phyloP scores from a whole-genome alignment of 2,329 filamentous ascomycete genomes.

The Penicillium sp. region DNA sequence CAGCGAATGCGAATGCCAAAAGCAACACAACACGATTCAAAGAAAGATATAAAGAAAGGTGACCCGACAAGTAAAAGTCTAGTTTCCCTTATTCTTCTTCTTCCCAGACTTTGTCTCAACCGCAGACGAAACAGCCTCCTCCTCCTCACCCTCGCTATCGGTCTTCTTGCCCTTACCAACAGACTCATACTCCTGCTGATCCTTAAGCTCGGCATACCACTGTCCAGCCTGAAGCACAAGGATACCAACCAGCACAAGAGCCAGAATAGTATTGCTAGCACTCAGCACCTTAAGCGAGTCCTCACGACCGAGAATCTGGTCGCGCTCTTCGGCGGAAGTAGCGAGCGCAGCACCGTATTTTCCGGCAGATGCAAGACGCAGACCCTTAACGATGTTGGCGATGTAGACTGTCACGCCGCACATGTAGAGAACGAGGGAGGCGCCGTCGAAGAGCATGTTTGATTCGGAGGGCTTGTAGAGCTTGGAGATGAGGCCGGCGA shows the following conservation, averaged over 20 bases:
- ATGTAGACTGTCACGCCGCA: conserved; percentile 91
- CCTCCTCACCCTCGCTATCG: conserved; percentile 9
- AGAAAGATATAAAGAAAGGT: neutral
- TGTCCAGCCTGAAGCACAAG: conserved; percentile 92
- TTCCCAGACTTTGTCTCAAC: conserved; percentile 10
- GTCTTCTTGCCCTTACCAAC: conserved; percentile 49
- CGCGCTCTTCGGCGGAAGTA: conserved; percentile 50
- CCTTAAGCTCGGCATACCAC: conserved; percentile 97
- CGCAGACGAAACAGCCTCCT: conserved; percentile 7
- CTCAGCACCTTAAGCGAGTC: conserved; percentile 88
- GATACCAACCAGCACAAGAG: conserved; percentile 86
- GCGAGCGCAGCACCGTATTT: conserved; percentile 58
- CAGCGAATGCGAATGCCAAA: neutral
- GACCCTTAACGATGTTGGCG: conserved; percentile 93
- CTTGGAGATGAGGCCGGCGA: conserved; percentile 88
- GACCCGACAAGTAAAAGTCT: neutral
- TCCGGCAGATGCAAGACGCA: conserved; percentile 77
- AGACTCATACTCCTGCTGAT: conserved; percentile 73
- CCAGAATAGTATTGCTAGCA: conserved; percentile 94
- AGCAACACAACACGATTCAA: neutral
- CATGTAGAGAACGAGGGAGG: conserved; percentile 70
- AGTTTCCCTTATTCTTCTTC: neutral
- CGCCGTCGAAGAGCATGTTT: conserved; percentile 91
- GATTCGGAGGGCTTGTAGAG: conserved; percentile 91
- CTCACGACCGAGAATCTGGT: conserved; percentile 74